These are phyloP conservation scores for Rhodotorula babjevae DNA, from an alignment of 768 basidiomycete genomes.

Conservation along the genomic window DNA sequence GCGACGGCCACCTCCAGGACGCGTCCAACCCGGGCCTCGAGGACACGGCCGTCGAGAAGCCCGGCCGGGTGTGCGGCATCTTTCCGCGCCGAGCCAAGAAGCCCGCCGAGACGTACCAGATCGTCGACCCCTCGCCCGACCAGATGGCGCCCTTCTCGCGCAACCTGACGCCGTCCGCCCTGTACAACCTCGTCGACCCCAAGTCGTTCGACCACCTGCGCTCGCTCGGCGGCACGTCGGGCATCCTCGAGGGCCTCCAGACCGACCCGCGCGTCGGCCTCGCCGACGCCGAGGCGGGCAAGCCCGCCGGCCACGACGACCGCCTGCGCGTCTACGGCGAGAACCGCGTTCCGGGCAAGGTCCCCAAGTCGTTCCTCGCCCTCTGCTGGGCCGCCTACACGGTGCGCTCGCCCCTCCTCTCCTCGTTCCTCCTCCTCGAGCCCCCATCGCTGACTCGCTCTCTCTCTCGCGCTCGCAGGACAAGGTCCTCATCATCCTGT, in stretches of 20 bases:
- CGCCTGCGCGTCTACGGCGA: constrained; percentile 66
- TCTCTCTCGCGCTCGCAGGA: constrained; percentile 54
- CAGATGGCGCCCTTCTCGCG: constrained; percentile 39
- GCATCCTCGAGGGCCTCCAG: constrained; percentile 68
- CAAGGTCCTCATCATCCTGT: constrained; percentile 83
- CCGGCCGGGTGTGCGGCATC: neutral
- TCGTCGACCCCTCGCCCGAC: constrained; percentile 25
- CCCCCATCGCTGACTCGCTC: neutral
- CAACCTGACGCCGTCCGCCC: constrained; percentile 32
- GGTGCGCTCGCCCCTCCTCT: neutral
- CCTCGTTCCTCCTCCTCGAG: neutral
- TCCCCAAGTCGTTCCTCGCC: constrained; percentile 63
- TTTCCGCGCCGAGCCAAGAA: constrained; percentile 3
- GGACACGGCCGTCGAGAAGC: constrained; percentile 7
- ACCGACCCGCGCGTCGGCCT: constrained; percentile 54
- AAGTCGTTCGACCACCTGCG: constrained; percentile 67
- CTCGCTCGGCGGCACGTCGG: constrained; percentile 64
- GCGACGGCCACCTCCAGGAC: neutral
- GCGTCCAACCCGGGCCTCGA: constrained; percentile 5
- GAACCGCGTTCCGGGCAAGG: constrained; percentile 68
- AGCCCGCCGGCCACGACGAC: constrained; percentile 43
- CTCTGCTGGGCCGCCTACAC: constrained; percentile 71
- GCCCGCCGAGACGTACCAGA: neutral
- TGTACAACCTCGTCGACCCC: constrained; percentile 67
- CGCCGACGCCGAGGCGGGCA: constrained; percentile 2